These are phyloP conservation scores for Solanum sejunctum DNA, from an alignment of 257 asterid genomes.

Conservation along the genomic window DNA sequence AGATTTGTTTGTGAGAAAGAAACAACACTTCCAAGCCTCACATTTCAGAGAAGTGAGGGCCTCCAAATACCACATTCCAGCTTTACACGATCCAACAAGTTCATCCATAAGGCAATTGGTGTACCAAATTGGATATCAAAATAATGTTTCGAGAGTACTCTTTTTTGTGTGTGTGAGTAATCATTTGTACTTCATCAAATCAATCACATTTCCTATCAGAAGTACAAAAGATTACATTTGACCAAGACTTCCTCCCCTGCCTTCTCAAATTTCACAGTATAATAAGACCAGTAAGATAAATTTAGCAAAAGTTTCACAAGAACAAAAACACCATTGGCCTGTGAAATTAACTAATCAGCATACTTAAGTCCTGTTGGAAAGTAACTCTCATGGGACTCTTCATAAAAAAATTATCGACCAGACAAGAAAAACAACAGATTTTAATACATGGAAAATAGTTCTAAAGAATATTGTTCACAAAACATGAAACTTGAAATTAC, in stretches of 20 bases:
- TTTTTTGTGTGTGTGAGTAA: no score
- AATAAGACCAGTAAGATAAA: not conserved
- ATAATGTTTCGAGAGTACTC: not conserved
- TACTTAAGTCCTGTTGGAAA: not conserved
- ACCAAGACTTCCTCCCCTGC: not conserved
- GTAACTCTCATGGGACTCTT: not conserved
- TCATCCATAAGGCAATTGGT: not conserved
- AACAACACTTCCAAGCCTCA: not conserved
- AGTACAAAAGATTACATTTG: not conserved
- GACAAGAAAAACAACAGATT: not conserved
- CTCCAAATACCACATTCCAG: not conserved
- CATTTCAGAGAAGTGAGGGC: not conserved
- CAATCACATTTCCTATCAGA: not conserved
- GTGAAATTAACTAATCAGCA: not conserved
- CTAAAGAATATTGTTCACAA: not conserved
- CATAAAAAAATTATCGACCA: not conserved
- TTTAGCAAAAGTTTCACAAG: not conserved
- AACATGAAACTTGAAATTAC: constrained; percentile 2
- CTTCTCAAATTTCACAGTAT: no score
- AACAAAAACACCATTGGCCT: not conserved
- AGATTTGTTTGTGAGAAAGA: not conserved
- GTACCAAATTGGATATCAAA: not conserved
- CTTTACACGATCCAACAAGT: not conserved
- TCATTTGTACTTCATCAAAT: not conserved
- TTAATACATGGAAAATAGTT: not conserved